These are phyloP conservation scores for Clitopilus passeckerianus DNA, from an alignment of 768 basidiomycete species.

Conservation along the genomic window DNA sequence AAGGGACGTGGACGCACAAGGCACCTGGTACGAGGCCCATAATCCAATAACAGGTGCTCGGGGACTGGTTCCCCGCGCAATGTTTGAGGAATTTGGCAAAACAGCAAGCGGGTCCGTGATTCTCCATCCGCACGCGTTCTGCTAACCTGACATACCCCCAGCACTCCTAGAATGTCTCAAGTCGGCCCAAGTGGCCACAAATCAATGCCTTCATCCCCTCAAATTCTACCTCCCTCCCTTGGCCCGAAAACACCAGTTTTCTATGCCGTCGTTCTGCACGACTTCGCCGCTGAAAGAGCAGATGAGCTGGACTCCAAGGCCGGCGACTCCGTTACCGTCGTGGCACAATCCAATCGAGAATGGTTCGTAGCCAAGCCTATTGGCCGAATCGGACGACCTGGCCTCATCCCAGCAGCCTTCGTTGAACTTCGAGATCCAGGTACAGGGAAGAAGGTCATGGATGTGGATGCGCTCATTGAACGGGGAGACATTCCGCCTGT, in stretches of 20 bases:
- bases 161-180: conserved; percentile 40
- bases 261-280: conserved; percentile 94
- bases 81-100: conserved; percentile 92
- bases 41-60: conserved; percentile 90
- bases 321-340: conserved; percentile 93
- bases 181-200: conserved; percentile 16
- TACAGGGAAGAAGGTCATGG: conserved; percentile 73
- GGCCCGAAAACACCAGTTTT: conserved; percentile 57
- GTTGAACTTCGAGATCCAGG: conserved; percentile 94
- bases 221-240: conserved; percentile 21
- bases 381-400: conserved; percentile 89
- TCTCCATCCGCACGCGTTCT: neutral
- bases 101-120: conserved; percentile 53
- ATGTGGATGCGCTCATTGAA: conserved; percentile 77
- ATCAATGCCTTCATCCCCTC: conserved; percentile 16
- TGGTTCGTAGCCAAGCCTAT: conserved; percentile 99
- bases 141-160: conserved; percentile 2
- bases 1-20: conserved; percentile 55
- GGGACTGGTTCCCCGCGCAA: conserved; percentile 80
- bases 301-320: conserved; percentile 95
- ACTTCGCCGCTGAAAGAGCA: conserved; percentile 91
- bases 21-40: conserved; percentile 87
- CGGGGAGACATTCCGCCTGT: conserved; percentile 88
- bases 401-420: conserved; percentile 94
- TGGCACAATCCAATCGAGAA: conserved; percentile 99